Base-by-base conservation (phyloP, 805 yeast genomes). In the Cyberlindnera misumaiensis region DNA sequence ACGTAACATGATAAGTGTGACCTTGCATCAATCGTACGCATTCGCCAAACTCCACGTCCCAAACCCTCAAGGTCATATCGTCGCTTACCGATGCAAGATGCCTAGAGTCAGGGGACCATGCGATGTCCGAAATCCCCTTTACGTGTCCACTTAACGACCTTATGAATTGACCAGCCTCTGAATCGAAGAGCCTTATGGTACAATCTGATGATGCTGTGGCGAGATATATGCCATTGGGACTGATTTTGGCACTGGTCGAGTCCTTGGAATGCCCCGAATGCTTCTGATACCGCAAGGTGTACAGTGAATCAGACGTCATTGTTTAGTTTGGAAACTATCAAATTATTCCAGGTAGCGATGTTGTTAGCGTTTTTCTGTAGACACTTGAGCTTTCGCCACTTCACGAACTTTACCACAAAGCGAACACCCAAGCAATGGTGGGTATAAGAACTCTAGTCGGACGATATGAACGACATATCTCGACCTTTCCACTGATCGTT, bases 31-130 rank as follows among this genome's bases (percentile, higher is more conserved):
- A 59, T 36, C 68, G 63, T 20, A 76, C 54, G 40, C 77, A 67
- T 43, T 71, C 70, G 5, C 74, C 77, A 34, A 65, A 65, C 17
- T 55, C 48, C 3, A 80, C 58, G 37, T 79, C 72, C 84, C 94
- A 87, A 3, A 93, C 62, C 29, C 88, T 68, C 7, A 88, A 70
- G 0, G 94, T 79, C 44, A 77, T 67, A 58, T 90, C 98, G 56
- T 90, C 96, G 0, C 95, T 82, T 1, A 83, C 93, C 0, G 95
- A 75, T 2, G 95, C 96, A 6, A 90, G 43, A 35, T 82, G 75
- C 36, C 68, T 64, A 11, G 83, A 71, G 55, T 83, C 80, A 2
- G 90, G 89, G 1, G 89, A 75, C 77, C 88, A 90, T 28, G 75
- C 72, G 1, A 93, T 49, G 43, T 81, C 88, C 11, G 89, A 81